Base-by-base conservation (phyloP, 345 rosid genomes). In the Barbarea vulgaris region DNA sequence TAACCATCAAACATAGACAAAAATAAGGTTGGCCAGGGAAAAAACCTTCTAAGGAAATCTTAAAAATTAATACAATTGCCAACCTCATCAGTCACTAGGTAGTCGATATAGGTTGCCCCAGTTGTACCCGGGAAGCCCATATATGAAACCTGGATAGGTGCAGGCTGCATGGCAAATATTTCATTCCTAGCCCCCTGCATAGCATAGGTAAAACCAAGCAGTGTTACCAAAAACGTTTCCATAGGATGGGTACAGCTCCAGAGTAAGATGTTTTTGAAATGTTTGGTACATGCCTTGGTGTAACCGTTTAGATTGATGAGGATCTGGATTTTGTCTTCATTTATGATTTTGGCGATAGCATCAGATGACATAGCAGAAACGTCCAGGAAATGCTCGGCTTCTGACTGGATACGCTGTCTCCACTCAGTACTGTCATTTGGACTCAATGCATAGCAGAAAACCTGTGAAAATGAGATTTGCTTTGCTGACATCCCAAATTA, bases 101-200 rank as follows among this genome's bases (percentile, higher is more conserved):
- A 96, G 80, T 96, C 88, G 44, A 95, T 93, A 77, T 93, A 95
- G 61, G 91, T 64, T 15, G 99, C 99, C 17, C 99, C 99, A 0
- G 99, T 95, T 17, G 99, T 95, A 70, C 98, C 98, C 15, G 99
- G 99, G 81, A 95, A 95, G 50, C 99, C 99, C 99, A 95, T 95
- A 78, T 95, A 95, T 14, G 99, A 95, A 79, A 93, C 91, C 75
- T 95, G 99, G 53, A 95, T 83, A 9, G 99, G 99, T 50, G 97
- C 96, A 70, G 99, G 99, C 83, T 86, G 94, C 98, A 95, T 90
- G 8, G 99, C 91, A 83, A 95, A 95, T 72, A 93, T 87, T 83
- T 95, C 99, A 83, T 95, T 95, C 80, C 97, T 89, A 2, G 99
- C 98, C 47, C 99, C 99, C 99, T 95, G 85, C 83, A 80, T 11